A percentile compares a stretch with the other conserved stretches of the same genome.
These are phyloP conservation scores for Xylariaceae sp. DNA, from an alignment of 2,329 filamentous ascomycete genomes.

Conservation along the genomic window DNA sequence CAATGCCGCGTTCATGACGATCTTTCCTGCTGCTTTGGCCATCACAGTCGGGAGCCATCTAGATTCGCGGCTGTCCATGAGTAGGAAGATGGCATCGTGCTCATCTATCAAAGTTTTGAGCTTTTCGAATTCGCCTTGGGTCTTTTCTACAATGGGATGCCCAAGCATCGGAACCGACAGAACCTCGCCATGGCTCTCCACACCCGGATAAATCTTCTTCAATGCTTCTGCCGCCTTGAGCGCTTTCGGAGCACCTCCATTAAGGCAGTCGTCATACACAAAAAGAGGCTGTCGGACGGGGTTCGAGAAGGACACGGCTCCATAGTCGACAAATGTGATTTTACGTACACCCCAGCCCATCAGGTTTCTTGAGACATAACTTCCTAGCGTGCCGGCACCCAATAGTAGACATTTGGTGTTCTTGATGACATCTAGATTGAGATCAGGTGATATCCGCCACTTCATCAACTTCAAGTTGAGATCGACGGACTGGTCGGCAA, in stretches of 20 bases:
- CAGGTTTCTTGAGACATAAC: slow-evolving; percentile 86
- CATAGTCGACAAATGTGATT: slow-evolving; percentile 95
- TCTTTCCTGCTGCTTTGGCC: slow-evolving; percentile 87
- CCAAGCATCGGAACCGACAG: slow-evolving; percentile 94
- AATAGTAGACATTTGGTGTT: slow-evolving; percentile 84
- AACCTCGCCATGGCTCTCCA: slow-evolving; percentile 74
- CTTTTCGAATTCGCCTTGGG: slow-evolving; percentile 69
- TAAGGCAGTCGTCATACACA: slow-evolving; percentile 80
- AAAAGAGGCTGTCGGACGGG: slow-evolving; percentile 93
- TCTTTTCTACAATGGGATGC: slow-evolving; percentile 76
- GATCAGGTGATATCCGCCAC: slow-evolving; percentile 87
- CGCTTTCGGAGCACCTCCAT: slow-evolving; percentile 82
- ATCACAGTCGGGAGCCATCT: slow-evolving; percentile 95
- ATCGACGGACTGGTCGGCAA: slow-evolving; percentile 93
- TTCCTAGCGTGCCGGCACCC: slow-evolving; percentile 87
- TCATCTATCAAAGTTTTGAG: slow-evolving; percentile 71
- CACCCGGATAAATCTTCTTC: slow-evolving; percentile 83
- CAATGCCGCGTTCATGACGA: slow-evolving; percentile 93
- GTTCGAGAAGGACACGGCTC: slow-evolving; percentile 90
- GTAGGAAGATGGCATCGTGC: slow-evolving; percentile 90
- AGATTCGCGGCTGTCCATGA: slow-evolving; percentile 94
- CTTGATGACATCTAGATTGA: slow-evolving; percentile 86
- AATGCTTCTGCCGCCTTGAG: slow-evolving; percentile 74
- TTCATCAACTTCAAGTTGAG: slow-evolving; percentile 98
- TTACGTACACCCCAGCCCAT: slow-evolving; percentile 95